A percentile compares a stretch with the other conserved stretches of the same genome.
Evolutionary conservation across 192 early-diverging fungal genomes (phyloP).

Genomic region (Pilobolus umbonatus): DNA sequence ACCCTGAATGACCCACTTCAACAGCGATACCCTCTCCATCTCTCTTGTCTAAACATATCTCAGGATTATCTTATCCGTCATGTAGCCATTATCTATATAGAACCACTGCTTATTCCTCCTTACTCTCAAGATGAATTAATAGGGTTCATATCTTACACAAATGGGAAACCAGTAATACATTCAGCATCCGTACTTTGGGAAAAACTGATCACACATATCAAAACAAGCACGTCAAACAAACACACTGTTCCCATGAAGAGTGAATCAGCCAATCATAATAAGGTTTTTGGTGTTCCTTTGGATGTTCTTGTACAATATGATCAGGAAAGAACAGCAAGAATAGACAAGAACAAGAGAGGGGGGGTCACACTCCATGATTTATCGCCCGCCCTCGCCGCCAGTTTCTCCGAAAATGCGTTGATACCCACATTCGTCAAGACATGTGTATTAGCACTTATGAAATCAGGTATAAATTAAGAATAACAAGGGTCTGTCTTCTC

Average conservation of each 20-base stretch:
- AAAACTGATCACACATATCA: constrained; percentile 11
- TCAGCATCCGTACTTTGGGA: constrained; percentile 1
- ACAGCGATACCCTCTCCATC: constrained; percentile 33
- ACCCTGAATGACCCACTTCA: not conserved
- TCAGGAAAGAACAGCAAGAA: no score
- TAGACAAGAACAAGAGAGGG: not conserved
- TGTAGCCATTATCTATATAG: constrained; percentile 67
- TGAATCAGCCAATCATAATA: not conserved
- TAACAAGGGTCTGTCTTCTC: not conserved
- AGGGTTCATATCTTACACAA: constrained; percentile 70
- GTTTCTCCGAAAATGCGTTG: constrained; percentile 55
- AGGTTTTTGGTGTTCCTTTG: constrained; percentile 10
- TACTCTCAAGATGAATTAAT: constrained; percentile 71
- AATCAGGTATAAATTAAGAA: constrained; percentile 51
- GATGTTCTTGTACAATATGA: not conserved
- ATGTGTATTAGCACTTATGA: constrained; percentile 67
- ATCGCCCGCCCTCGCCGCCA: constrained; percentile 7
- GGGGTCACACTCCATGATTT: not conserved
- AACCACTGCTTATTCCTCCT: constrained; percentile 59
- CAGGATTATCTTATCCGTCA: constrained; percentile 80
- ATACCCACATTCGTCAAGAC: constrained; percentile 84
- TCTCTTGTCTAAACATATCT: constrained; percentile 64
- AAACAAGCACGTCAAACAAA: not conserved
- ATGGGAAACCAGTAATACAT: no score
- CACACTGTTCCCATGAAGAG: not conserved